Conservation (phyloP, 2,329 filamentous ascomycete species). For the Penicillium sp. region DNA sequence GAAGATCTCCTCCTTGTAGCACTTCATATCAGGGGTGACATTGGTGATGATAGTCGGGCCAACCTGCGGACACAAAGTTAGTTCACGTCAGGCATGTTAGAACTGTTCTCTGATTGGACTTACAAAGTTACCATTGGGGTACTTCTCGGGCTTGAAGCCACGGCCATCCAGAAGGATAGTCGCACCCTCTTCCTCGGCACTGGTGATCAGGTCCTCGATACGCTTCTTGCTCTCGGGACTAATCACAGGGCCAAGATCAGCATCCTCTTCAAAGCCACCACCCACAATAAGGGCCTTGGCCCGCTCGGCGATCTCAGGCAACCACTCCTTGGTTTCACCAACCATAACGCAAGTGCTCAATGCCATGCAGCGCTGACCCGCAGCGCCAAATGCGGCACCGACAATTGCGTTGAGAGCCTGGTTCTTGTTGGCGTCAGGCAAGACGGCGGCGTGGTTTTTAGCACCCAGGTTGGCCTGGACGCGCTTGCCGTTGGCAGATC, state of each 20-base stretch:
- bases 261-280: conserved; percentile 62
- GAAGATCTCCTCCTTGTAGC: conserved; percentile 67
- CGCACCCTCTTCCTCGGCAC: conserved; percentile 62
- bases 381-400: conserved; percentile 67
- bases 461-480: conserved; percentile 68
- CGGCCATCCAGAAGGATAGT: conserved; percentile 64
- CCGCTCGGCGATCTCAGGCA: conserved; percentile 61
- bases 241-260: conserved; percentile 65
- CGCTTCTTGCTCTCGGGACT: conserved; percentile 62
- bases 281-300: conserved; percentile 61
- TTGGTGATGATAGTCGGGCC: conserved; percentile 65
- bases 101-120: conserved; percentile 26
- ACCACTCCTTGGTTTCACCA: conserved; percentile 65
- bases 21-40: conserved; percentile 64
- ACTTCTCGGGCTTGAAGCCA: conserved; percentile 61
- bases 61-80: conserved; percentile 42
- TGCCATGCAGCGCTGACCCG: conserved; percentile 69
- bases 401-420: conserved; percentile 65
- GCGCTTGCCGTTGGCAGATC: conserved; percentile 68
- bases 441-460: conserved; percentile 67
- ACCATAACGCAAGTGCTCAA: conserved; percentile 64
- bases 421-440: conserved; percentile 69
- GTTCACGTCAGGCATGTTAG: not conserved
- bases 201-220: conserved; percentile 61
- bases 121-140: conserved; percentile 66